A percentile compares a stretch with the other conserved stretches of the same genome.
phyloP scores from a whole-genome alignment of 164 flowering plant genomes.

The Aristolochia californica region DNA sequence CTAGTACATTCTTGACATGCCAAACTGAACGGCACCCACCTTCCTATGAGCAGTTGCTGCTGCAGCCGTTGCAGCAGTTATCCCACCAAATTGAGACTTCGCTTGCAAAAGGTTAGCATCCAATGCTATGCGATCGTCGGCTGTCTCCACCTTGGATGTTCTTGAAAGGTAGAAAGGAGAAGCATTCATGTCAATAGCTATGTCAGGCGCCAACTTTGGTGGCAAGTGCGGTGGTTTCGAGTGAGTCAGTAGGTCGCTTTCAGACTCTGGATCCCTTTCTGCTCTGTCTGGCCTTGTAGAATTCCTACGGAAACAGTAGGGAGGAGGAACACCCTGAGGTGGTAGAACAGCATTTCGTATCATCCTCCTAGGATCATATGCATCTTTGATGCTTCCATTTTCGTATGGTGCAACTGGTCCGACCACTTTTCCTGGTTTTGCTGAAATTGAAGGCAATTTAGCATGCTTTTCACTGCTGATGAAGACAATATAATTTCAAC shows the following conservation, averaged over 20 bases:
- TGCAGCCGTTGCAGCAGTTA: slow-evolving; percentile 32
- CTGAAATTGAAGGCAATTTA: slow-evolving; percentile 17
- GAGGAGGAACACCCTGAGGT: slow-evolving; percentile 27
- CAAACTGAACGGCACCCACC: slow-evolving; percentile 55
- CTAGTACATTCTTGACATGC: slow-evolving; percentile 64
- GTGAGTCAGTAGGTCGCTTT: too few species aligned
- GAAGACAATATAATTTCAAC: neutral
- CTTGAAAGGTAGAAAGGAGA: slow-evolving; percentile 45
- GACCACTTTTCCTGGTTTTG: slow-evolving; percentile 55
- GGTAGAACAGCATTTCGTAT: slow-evolving; percentile 37
- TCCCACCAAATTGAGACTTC: slow-evolving; percentile 43
- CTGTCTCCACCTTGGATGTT: slow-evolving; percentile 25
- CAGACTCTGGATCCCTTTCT: slow-evolving; percentile 16
- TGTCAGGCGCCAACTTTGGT: slow-evolving; percentile 47
- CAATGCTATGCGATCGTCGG: slow-evolving; percentile 27
- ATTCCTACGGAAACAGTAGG: slow-evolving; percentile 31
- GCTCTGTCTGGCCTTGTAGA: slow-evolving; percentile 34
- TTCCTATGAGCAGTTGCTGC: slow-evolving; percentile 47
- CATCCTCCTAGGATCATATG: slow-evolving; percentile 42
- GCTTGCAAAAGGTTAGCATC: slow-evolving; percentile 53
- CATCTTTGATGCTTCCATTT: slow-evolving; percentile 32
- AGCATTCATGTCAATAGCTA: slow-evolving; percentile 51
- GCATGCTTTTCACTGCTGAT: neutral
- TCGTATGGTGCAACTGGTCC: slow-evolving; percentile 52
- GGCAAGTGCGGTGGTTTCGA: too few species aligned